Conservation (phyloP, 371 early-diverging fungal species). For the Chytridium lagenaria region DNA sequence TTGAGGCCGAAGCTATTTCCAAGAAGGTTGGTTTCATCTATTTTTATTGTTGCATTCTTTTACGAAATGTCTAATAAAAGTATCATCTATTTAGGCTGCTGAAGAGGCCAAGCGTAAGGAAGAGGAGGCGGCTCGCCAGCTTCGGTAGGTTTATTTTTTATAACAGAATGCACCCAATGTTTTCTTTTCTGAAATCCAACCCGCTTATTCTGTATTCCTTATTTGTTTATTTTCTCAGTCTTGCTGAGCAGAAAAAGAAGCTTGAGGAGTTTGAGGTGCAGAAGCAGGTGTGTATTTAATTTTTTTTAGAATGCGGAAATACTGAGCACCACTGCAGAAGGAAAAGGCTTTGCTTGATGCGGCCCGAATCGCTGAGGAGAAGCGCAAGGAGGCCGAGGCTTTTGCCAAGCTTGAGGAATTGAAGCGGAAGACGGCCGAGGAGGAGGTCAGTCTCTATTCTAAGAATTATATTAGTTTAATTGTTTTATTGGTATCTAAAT, state of each 20-base stretch:
- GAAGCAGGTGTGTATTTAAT: constrained; percentile 16
- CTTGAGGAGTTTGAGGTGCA: constrained; percentile 37
- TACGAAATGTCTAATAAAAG: background rate
- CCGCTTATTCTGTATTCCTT: too few relatives aligned
- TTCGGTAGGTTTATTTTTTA: background rate
- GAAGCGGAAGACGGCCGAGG: constrained; percentile 35
- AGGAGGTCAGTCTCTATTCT: too few relatives aligned
- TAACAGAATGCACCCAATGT: too few relatives aligned
- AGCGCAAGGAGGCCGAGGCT: constrained; percentile 36
- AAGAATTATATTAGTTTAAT: too few relatives aligned
- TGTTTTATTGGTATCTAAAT: too few relatives aligned
- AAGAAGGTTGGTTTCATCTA: constrained; percentile 15
- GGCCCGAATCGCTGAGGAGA: constrained; percentile 17
- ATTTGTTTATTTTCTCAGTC: too few relatives aligned
- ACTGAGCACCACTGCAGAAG: constrained; percentile 22
- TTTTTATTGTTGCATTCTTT: too few relatives aligned
- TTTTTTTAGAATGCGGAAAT: too few relatives aligned
- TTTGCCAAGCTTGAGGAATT: constrained; percentile 36
- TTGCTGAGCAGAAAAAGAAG: constrained; percentile 39
- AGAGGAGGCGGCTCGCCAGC: constrained; percentile 32
- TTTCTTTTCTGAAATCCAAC: too few relatives aligned
- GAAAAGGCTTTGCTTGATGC: constrained; percentile 25
- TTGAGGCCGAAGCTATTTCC: constrained; percentile 33
- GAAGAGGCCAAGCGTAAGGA: constrained; percentile 27
- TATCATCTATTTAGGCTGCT: constrained; percentile 6